A percentile compares a stretch with the other conserved stretches of the same genome.
Evolutionary conservation across 306 rosid species (phyloP).

Genomic region (Inga laurina): DNA sequence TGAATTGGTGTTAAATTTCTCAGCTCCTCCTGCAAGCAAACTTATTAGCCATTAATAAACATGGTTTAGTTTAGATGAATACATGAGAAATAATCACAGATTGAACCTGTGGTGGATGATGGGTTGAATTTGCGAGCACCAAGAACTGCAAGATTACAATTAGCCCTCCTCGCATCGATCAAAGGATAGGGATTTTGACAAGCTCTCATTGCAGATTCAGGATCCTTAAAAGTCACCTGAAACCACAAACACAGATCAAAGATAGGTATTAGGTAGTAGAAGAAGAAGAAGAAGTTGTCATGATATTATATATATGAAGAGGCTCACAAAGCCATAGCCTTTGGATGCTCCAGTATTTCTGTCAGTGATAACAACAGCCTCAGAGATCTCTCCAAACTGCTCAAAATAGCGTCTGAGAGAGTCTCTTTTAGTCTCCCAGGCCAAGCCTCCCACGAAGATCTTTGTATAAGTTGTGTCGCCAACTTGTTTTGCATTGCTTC

Average conservation of each 20-base stretch:
- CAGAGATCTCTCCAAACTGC: conserved; percentile 61
- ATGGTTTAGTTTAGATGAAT: not conserved
- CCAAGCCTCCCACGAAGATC: conserved; percentile 67
- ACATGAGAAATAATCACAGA: not conserved
- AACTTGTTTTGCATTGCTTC: conserved; percentile 32
- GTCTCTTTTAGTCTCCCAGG: conserved; percentile 60
- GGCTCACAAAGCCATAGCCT: conserved; percentile 70
- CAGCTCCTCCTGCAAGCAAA: conserved; percentile 36
- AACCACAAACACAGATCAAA: not conserved
- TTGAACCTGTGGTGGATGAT: conserved; percentile 20
- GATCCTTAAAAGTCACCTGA: conserved; percentile 76
- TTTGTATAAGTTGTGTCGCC: conserved; percentile 53
- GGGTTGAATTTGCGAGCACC: conserved; percentile 54
- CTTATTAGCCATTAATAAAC: conserved; percentile 10
- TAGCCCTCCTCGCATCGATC: conserved; percentile 81
- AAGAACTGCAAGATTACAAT: conserved; percentile 52
- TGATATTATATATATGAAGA: not conserved
- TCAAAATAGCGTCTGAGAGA: conserved; percentile 49
- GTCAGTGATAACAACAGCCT: conserved; percentile 62
- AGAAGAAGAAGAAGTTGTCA: not conserved
- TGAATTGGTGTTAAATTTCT: conserved; percentile 44
- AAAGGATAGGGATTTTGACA: conserved; percentile 65
- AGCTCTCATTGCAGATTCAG: conserved; percentile 68
- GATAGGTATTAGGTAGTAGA: not conserved
- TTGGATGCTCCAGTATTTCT: conserved; percentile 55